Conservation (phyloP, 1,139 yeast genomes). For the Magnusiomyces ingens region DNA sequence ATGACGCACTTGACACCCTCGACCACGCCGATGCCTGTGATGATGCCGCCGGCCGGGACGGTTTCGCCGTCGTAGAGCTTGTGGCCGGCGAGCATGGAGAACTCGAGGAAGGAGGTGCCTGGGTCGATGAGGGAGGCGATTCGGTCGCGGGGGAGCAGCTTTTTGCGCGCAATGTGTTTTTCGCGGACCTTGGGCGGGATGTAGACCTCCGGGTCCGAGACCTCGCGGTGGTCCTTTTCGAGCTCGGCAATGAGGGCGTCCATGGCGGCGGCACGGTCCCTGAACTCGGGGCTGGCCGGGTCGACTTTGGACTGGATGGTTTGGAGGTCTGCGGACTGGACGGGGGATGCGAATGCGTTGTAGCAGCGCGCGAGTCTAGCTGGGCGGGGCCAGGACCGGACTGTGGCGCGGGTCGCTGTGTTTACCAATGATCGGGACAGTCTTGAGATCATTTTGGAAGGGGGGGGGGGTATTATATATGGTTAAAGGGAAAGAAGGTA, state of each 20-base stretch:
- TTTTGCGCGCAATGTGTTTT: constrained; percentile 32
- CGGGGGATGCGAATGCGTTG: constrained; percentile 17
- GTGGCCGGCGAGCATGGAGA: constrained; percentile 30
- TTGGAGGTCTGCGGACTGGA: constrained; percentile 16
- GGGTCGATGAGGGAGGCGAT: constrained; percentile 31
- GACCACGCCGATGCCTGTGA: constrained; percentile 33
- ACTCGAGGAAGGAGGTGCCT: constrained; percentile 31
- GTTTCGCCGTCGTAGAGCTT: constrained; percentile 31
- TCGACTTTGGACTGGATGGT: constrained; percentile 27
- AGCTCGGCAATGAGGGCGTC: constrained; percentile 19
- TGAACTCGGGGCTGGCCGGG: constrained; percentile 25
- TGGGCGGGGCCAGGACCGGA: background rate
- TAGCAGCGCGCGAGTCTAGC: background rate
- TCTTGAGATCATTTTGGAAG: background rate
- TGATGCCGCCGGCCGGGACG: constrained; percentile 33
- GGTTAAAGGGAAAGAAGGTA: background rate
- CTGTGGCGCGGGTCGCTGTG: background rate
- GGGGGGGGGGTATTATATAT: background rate
- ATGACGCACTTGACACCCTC: constrained; percentile 30
- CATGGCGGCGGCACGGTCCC: constrained; percentile 24
- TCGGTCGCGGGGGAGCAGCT: constrained; percentile 32
- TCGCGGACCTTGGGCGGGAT: constrained; percentile 33
- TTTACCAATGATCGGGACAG: background rate
- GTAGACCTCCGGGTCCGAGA: constrained; percentile 19
- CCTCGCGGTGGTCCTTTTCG: constrained; percentile 22